Conservation (phyloP, 2,329 filamentous ascomycete genomes). For the Ophiocordyceps camponoti-floridani region DNA sequence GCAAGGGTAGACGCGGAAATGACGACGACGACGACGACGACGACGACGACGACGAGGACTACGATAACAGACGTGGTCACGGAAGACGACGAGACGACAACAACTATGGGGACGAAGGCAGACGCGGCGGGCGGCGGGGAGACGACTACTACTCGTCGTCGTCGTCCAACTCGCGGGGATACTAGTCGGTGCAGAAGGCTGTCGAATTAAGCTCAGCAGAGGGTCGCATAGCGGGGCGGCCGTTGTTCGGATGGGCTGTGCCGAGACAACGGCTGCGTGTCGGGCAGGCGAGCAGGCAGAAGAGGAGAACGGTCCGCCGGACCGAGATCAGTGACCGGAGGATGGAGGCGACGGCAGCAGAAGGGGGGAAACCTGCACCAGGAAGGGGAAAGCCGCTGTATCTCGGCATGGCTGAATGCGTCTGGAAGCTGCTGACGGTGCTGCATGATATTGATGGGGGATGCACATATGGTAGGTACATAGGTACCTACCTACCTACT, state of each 20-base stretch:
- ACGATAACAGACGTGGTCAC: conserved; percentile 4
- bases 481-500: too few species aligned
- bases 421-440: too few species aligned
- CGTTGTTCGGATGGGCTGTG: background rate
- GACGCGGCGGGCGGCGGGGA: background rate
- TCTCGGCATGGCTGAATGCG: too few species aligned
- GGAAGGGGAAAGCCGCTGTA: too few species aligned
- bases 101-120: background rate
- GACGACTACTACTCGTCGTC: background rate
- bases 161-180: background rate
- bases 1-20: conserved; percentile 5
- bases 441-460: too few species aligned
- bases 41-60: conserved; percentile 5
- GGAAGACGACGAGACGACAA: conserved; percentile 1
- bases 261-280: background rate
- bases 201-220: background rate
- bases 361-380: background rate
- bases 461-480: too few species aligned
- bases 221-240: background rate
- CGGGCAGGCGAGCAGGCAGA: background rate
- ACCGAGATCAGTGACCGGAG: too few species aligned
- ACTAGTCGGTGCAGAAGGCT: background rate
- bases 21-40: conserved; percentile 1
- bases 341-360: background rate
- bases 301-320: too few species aligned